Evolutionary conservation across 257 asterid species (phyloP), one percentile per base, ranked within the genome.

Genomic region (Lycium barbarum): DNA sequence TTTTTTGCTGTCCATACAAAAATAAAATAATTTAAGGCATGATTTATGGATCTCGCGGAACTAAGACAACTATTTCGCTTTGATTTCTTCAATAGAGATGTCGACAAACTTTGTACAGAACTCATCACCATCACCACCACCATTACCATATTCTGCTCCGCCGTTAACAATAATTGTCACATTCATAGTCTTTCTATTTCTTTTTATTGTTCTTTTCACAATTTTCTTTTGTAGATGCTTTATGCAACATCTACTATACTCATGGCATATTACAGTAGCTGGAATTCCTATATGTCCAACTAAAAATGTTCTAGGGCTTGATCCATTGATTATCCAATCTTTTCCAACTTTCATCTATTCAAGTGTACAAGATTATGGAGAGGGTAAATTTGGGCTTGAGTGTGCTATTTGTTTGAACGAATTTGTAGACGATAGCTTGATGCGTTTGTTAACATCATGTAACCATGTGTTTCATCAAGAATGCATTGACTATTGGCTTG

Each of bases 401-500:
- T 96, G 99, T 84, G 98, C 99, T 20, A 96, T 96, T 71, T 96
- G 99, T 84, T 67, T 96, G 84, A 85, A 90, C 5, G 99, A 96
- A 55, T 96, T 96, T 83, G 88, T 79, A 12, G 93, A 87, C 68
- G 86, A 66, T 22, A 97, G 94, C 40, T 66, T 91, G 1, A 91
- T 96, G 45, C 97, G 99, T 26, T 91, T 93, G 35, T 49, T 96
- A 65, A 91, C 97, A 0, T 11, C 90, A 20, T 96, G 99, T 67
- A 91, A 92, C 82, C 99, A 96, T 33, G 99, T 95, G 0, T 95
- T 95, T 80, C 99, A 96, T 74, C 95, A 92, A 83, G 98, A 91
- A 18, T 96, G 99, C 87, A 89, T 96, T 6, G 99, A 95, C 84
- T 90, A 92, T 10, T 96, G 99, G 99, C 93, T 96, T 7, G 97